phyloP scores from a whole-genome alignment of 148 eudicot genomes.

The Talinum fruticosum region DNA sequence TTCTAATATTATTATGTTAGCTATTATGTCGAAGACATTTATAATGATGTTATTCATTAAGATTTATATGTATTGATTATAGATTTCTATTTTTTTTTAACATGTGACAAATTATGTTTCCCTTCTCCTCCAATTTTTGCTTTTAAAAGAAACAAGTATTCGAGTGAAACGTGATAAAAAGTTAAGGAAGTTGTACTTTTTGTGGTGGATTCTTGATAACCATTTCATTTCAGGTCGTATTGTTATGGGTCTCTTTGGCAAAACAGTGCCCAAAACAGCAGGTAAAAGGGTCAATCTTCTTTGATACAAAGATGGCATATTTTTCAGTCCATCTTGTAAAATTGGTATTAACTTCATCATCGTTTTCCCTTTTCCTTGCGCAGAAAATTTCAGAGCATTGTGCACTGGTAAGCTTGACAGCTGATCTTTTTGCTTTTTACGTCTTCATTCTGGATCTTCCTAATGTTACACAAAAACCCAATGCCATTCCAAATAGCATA shows the following conservation, averaged over 20 bases:
- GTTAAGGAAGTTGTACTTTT: background rate
- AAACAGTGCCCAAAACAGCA: conserved; percentile 94
- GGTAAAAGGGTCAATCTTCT: conserved; percentile 40
- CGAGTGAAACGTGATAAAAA: background rate
- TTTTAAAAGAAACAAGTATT: background rate
- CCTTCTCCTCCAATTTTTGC: background rate
- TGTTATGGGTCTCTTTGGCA: conserved; percentile 92
- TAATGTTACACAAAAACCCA: background rate
- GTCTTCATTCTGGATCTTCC: background rate
- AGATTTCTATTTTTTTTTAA: background rate
- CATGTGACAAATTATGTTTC: background rate
- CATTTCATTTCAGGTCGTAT: conserved; percentile 65
- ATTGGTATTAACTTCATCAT: conserved; percentile 15
- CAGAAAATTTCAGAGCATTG: conserved; percentile 94
- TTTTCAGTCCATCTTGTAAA: background rate
- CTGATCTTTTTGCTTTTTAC: background rate
- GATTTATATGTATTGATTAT: too few relatives aligned
- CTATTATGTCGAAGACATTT: too few relatives aligned
- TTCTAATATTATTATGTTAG: too few relatives aligned
- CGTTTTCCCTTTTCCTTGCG: conserved; percentile 7
- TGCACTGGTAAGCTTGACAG: conserved; percentile 70
- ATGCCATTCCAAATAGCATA: background rate
- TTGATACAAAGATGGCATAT: background rate
- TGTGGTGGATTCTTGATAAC: background rate
- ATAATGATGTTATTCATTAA: too few relatives aligned